phyloP scores from a whole-genome alignment of 2,329 filamentous ascomycete species.

The Botryotinia narcissicola region DNA sequence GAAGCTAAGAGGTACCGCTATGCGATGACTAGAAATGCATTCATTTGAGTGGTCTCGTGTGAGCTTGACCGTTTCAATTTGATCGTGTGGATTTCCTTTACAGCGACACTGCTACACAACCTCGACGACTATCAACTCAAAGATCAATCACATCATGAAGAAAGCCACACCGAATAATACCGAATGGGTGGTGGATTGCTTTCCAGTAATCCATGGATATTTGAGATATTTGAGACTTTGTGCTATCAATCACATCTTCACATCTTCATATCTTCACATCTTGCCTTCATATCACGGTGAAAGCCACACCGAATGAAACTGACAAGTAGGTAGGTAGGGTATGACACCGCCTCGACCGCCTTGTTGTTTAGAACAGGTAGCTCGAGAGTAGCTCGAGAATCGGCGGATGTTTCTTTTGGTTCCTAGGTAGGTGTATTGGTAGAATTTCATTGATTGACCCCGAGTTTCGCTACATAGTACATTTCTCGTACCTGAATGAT shows the following conservation, averaged over 20 bases:
- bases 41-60: slow-evolving; percentile 6
- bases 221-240: background rate
- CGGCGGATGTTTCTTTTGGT: too few species aligned
- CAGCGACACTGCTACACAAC: background rate
- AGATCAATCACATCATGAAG: background rate
- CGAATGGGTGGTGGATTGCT: background rate
- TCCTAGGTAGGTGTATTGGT: background rate
- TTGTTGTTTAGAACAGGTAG: background rate
- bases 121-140: background rate
- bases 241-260: background rate
- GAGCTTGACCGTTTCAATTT: slow-evolving; percentile 5
- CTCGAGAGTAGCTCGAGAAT: background rate
- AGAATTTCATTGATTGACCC: slow-evolving; percentile 1
- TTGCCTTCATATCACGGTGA: background rate
- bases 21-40: slow-evolving; percentile 3
- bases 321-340: background rate
- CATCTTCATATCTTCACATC: background rate
- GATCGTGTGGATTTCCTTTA: slow-evolving; percentile 3
- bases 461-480: background rate
- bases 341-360: slow-evolving; percentile 4
- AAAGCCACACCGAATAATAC: slow-evolving; percentile 8
- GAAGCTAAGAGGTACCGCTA: background rate
- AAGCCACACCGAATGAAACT: background rate
- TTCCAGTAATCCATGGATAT: too few species aligned
- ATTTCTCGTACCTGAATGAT: slow-evolving; percentile 7